Conservation (phyloP, 164 flowering plant genomes). For the Umbilicus rupestris region DNA sequence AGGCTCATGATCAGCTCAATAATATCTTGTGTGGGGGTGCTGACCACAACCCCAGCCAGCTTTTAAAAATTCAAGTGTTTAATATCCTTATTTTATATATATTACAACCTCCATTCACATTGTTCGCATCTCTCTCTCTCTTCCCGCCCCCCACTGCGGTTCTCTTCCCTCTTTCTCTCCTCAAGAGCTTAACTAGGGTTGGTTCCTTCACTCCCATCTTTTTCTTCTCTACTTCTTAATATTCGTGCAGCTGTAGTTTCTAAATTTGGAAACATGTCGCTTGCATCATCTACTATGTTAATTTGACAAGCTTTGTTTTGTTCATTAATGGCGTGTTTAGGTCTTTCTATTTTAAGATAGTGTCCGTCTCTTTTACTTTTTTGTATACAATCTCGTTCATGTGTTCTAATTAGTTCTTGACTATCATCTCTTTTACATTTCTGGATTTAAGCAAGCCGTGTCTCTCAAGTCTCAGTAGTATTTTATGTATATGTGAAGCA, state of each 20-base stretch:
- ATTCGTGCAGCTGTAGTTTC: slow-evolving; percentile 1
- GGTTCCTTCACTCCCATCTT: slow-evolving; percentile 3
- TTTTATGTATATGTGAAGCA: neutral
- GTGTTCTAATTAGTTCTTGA: neutral
- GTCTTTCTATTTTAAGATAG: neutral
- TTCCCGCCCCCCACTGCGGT: neutral
- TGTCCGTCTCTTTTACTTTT: neutral
- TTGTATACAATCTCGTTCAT: neutral
- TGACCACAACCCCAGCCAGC: neutral
- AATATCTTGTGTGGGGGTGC: neutral
- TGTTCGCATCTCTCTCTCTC: neutral
- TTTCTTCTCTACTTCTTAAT: neutral
- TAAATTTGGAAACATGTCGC: neutral
- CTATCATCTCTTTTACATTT: neutral
- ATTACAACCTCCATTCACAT: neutral
- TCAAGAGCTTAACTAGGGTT: neutral
- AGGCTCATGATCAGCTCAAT: neutral
- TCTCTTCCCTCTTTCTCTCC: neutral
- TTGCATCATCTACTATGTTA: neutral
- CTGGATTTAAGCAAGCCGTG: too few species aligned
- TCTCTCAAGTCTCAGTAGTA: neutral
- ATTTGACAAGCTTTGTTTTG: slow-evolving; percentile 1
- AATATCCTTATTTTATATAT: too few species aligned
- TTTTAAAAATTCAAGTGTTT: neutral
- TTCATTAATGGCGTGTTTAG: neutral